phyloP scores from a whole-genome alignment of 2,329 filamentous ascomycete genomes.

The Cladorrhinum sp. region DNA sequence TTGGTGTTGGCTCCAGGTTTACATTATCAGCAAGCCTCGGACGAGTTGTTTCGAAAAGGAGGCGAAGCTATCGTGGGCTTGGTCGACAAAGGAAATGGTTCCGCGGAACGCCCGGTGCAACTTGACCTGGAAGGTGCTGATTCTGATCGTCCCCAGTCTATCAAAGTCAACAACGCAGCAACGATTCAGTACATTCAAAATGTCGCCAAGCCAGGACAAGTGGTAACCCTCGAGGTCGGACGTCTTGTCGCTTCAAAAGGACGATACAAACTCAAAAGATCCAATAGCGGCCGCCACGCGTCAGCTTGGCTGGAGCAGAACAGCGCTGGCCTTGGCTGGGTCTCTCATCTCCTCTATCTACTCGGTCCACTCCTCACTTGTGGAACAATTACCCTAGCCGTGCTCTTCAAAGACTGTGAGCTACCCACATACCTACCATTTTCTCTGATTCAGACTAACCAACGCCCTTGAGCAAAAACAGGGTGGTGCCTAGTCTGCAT shows the following conservation, averaged over 20 bases:
- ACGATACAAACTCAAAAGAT: slow-evolving; percentile 31
- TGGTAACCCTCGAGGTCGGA: slow-evolving; percentile 56
- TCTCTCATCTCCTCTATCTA: slow-evolving; percentile 49
- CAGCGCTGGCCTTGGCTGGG: slow-evolving; percentile 40
- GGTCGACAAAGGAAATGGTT: slow-evolving; percentile 29
- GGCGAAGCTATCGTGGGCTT: slow-evolving; percentile 36
- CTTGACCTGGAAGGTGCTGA: slow-evolving; percentile 32
- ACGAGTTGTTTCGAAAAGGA: slow-evolving; percentile 45
- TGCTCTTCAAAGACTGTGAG: slow-evolving; percentile 46
- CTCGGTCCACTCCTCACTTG: slow-evolving; percentile 46
- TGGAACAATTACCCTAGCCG: slow-evolving; percentile 41
- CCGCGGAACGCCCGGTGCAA: slow-evolving; percentile 30
- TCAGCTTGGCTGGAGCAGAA: slow-evolving; percentile 32
- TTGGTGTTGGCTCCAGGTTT: slow-evolving; percentile 58
- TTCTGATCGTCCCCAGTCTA: background rate
- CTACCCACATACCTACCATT: background rate
- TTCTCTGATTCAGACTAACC: slow-evolving; percentile 1
- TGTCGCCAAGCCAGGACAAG: slow-evolving; percentile 53
- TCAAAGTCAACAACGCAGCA: slow-evolving; percentile 42
- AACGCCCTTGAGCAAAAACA: slow-evolving; percentile 15
- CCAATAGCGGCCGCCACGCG: slow-evolving; percentile 26
- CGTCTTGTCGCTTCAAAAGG: slow-evolving; percentile 42
- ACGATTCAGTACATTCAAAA: slow-evolving; percentile 54
- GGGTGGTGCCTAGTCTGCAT: slow-evolving; percentile 50
- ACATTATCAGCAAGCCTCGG: slow-evolving; percentile 58